Percentiles rank a stretch among this genome's conserved stretches.
These are phyloP conservation scores for Fusarium napiforme DNA, from an alignment of 2,329 filamentous ascomycete species.

Conservation along the genomic window DNA sequence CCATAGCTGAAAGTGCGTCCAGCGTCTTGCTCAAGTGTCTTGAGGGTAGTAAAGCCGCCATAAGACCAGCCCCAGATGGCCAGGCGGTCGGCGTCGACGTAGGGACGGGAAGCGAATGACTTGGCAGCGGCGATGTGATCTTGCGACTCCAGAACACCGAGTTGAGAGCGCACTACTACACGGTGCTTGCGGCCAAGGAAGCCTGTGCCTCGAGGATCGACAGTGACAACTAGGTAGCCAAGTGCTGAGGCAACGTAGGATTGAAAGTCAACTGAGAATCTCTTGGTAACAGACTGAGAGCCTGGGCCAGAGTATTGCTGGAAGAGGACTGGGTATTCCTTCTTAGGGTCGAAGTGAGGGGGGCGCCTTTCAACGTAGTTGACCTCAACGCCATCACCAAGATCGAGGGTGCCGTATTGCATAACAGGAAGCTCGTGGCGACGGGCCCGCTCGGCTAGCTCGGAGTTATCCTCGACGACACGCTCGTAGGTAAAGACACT, in stretches of 20 bases:
- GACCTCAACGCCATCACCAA: conserved; percentile 77
- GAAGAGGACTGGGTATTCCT: conserved; percentile 94
- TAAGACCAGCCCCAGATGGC: conserved; percentile 99
- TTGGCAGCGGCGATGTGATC: conserved; percentile 94
- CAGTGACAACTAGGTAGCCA: conserved; percentile 93
- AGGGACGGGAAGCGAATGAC: conserved; percentile 81
- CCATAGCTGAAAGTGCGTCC: conserved; percentile 94
- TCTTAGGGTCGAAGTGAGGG: conserved; percentile 84
- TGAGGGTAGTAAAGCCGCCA: conserved; percentile 93
- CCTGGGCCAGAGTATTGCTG: conserved; percentile 93
- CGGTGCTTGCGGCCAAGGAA: conserved; percentile 87
- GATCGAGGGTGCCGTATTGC: conserved; percentile 84
- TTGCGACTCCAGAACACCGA: conserved; percentile 85
- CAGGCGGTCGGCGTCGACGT: conserved; percentile 83
- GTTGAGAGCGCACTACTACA: conserved; percentile 82
- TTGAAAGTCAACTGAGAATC: conserved; percentile 88
- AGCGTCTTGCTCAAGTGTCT: conserved; percentile 91
- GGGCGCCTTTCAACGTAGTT: conserved; percentile 86
- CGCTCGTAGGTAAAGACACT: conserved; percentile 73
- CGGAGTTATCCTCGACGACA: conserved; percentile 80
- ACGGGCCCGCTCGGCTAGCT: conserved; percentile 74
- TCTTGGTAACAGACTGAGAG: conserved; percentile 87
- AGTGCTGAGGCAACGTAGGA: conserved; percentile 85
- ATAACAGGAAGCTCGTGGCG: conserved; percentile 85
- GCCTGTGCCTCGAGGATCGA: conserved; percentile 93